Evolutionary conservation across 2,329 filamentous ascomycete genomes (phyloP).

Genomic region (Pseudofabraea citricarpa): DNA sequence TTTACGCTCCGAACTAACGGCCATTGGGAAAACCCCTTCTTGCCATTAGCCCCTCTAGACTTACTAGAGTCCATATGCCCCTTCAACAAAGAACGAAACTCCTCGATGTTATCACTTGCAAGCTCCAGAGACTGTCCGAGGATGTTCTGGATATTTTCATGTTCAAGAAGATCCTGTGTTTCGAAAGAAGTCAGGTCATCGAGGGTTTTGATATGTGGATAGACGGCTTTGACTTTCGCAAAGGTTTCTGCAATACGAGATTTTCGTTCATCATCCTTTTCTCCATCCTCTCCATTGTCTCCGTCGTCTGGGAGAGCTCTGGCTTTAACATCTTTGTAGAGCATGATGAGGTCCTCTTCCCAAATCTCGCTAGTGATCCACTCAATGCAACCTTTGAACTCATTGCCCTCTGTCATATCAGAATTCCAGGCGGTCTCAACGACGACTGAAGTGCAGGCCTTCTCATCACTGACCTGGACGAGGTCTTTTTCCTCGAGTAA

Average conservation of each 20-base stretch:
- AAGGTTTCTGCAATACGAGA: slow-evolving; percentile 32
- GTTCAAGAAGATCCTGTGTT: slow-evolving; percentile 3
- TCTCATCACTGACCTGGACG: slow-evolving; percentile 42
- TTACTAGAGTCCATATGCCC: slow-evolving; percentile 12
- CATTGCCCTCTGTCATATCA: slow-evolving; percentile 21
- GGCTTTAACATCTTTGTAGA: slow-evolving; percentile 34
- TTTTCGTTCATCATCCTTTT: slow-evolving; percentile 22
- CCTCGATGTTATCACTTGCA: not conserved
- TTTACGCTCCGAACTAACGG: slow-evolving; percentile 32
- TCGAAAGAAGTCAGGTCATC: slow-evolving; percentile 27
- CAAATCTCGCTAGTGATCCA: slow-evolving; percentile 37
- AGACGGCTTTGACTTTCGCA: slow-evolving; percentile 39
- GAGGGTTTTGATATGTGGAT: slow-evolving; percentile 30
- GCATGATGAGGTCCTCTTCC: slow-evolving; percentile 33
- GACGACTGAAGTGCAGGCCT: slow-evolving; percentile 42
- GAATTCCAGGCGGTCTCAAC: slow-evolving; percentile 40
- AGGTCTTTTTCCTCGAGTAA: slow-evolving; percentile 41
- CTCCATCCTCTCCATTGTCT: slow-evolving; percentile 26
- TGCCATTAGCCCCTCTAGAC: slow-evolving; percentile 1
- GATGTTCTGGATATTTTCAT: slow-evolving; percentile 4
- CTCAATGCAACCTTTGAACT: slow-evolving; percentile 38
- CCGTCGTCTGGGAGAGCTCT: no score
- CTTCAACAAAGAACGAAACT: slow-evolving; percentile 8
- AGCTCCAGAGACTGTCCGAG: slow-evolving; percentile 6
- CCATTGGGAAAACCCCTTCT: slow-evolving; percentile 31